Evolutionary conservation across 2,329 filamentous ascomycete species (phyloP), one percentile per base, ranked within the genome.

Genomic region (Chaetothyriales sp.): DNA sequence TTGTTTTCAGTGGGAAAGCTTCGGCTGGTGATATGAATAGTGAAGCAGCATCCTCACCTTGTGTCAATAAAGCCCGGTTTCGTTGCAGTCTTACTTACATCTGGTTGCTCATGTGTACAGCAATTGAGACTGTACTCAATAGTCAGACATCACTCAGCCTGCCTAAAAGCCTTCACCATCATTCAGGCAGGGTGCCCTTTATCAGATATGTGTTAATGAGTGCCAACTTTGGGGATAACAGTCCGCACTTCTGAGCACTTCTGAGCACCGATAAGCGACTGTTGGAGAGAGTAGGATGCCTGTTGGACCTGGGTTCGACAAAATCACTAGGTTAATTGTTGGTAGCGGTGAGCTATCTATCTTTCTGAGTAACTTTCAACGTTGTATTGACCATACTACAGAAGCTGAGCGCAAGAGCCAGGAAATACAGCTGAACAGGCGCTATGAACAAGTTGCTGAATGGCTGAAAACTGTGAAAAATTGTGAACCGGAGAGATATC

Each of bases 331-430:
- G 48, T 45, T 51, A 46, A 49, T 59, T 37, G 49, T 49, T 46
- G 56, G 56, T 10, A 48, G 55, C 8, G 55, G 56, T 59, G 49
- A 18, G 54, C 19, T 13, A 45, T 28, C 50, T 15, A 18, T 25
- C 33, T 15, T 5, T 37, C 13, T 10, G 15, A 15, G 2, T 15
- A 15, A 15, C 15, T 10, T 15, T 4, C 10, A 9, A 9, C 10
- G 29, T 13, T 13, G 13, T 40, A 15, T 5, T 40, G 33, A 40
- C 13, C 33, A 40, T 40, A 5, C 33, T 40, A 15, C 13, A 40
- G 33, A 40, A 13, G 13, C 33, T 15, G 33, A 40, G 33, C 10
- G 13, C 10, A 40, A 40, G 33, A 13, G 33, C 13, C 33, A 40
- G 15, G 10, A 40, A 15, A 40, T 40, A 15, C 33, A 15, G 15